phyloP scores from a whole-genome alignment of 176 grass and related monocot genomes.

The Lolium multiflorum region DNA sequence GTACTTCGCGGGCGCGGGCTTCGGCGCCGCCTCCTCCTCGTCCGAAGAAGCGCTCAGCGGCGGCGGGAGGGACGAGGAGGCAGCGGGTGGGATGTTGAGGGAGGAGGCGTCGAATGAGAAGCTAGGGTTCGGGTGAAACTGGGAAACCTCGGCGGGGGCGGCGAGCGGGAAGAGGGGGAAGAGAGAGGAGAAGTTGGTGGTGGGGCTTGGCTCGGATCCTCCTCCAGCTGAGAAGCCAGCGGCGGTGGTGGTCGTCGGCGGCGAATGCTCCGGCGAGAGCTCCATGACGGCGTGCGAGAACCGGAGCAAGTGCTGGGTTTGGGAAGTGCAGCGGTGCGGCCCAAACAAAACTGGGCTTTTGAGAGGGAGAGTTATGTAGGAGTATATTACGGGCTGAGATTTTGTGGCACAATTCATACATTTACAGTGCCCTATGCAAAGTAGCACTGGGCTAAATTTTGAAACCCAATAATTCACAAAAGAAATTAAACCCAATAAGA shows the following conservation, averaged over 20 bases:
- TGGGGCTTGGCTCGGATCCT: background rate
- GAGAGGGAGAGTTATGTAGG: too few relatives aligned
- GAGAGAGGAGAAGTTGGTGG: conserved; percentile 48
- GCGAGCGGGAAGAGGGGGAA: conserved; percentile 63
- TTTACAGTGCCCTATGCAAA: too few relatives aligned
- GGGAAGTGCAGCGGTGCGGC: background rate
- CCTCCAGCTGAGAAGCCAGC: background rate
- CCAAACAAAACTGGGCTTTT: too few relatives aligned
- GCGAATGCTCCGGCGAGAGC: conserved; percentile 55
- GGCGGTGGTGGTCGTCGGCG: conserved; percentile 7
- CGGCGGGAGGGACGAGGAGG: conserved; percentile 15
- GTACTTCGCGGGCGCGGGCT: conserved; percentile 53
- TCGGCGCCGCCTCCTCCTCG: conserved; percentile 53
- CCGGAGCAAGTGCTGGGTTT: background rate
- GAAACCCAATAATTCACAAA: too few relatives aligned
- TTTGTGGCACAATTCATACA: too few relatives aligned
- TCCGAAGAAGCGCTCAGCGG: conserved; percentile 51
- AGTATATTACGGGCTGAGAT: too few relatives aligned
- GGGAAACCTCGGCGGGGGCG: conserved; percentile 40
- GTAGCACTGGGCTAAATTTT: too few relatives aligned
- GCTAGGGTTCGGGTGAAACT: conserved; percentile 87
- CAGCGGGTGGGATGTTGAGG: conserved; percentile 39
- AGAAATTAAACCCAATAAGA: too few relatives aligned
- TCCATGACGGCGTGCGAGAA: conserved; percentile 52
- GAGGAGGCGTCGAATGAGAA: conserved; percentile 85